A percentile compares a stretch with the other conserved stretches of the same genome.
These are phyloP conservation scores for Zymoseptoria brevis DNA, from an alignment of 2,329 filamentous ascomycete genomes.

Conservation along the genomic window DNA sequence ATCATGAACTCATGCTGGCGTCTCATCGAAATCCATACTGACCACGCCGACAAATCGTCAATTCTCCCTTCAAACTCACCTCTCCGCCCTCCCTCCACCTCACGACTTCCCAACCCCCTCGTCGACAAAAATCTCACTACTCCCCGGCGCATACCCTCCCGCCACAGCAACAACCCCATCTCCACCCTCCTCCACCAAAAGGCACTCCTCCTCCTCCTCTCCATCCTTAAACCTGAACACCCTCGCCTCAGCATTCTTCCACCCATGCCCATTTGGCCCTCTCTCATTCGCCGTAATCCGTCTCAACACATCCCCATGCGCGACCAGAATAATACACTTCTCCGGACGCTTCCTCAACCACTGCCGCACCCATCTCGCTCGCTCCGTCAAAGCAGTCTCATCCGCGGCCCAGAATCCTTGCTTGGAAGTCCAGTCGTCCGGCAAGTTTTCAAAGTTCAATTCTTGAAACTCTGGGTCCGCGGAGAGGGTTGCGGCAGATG, in stretches of 20 bases:
- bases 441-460: constrained; percentile 23
- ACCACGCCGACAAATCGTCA: background rate
- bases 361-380: constrained; percentile 25
- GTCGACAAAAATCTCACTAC: background rate
- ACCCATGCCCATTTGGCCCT: constrained; percentile 22
- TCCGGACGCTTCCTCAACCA: constrained; percentile 26
- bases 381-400: constrained; percentile 11
- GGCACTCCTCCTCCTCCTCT: constrained; percentile 24
- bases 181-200: constrained; percentile 17
- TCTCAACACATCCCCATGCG: constrained; percentile 27
- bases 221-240: constrained; percentile 23
- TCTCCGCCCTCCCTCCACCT: background rate
- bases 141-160: constrained; percentile 24
- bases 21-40: background rate
- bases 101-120: background rate
- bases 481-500: constrained; percentile 17
- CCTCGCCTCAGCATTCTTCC: constrained; percentile 27
- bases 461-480: constrained; percentile 22
- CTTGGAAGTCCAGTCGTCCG: constrained; percentile 27
- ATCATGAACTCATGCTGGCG: no score
- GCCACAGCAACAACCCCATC: constrained; percentile 21
- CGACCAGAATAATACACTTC: constrained; percentile 28
- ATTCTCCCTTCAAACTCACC: background rate
- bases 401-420: constrained; percentile 24
- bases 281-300: constrained; percentile 19